These are phyloP conservation scores for Monosiga brevicollis DNA, from an alignment of 78 protist species.

Conservation along the genomic window DNA sequence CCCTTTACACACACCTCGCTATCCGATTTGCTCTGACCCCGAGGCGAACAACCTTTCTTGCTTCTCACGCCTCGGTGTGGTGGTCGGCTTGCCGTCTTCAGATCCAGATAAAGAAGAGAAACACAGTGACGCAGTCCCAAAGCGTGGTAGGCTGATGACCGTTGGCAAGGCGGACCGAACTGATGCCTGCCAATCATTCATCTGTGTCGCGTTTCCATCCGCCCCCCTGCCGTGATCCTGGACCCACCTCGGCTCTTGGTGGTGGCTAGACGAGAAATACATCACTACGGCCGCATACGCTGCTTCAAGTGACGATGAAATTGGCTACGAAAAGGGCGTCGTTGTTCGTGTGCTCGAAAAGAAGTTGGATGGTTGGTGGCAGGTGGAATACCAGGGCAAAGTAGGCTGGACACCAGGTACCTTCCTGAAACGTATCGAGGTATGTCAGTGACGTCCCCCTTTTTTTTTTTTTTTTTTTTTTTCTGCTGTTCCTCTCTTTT, in stretches of 20 bases:
- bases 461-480: too few species aligned
- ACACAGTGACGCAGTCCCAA: neutral
- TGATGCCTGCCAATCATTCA: too few species aligned
- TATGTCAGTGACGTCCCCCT: neutral
- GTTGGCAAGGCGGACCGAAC: too few species aligned
- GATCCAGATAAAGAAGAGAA: neutral
- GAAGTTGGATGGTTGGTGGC: neutral
- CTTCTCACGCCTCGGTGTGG: too few species aligned
- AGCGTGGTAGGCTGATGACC: too few species aligned
- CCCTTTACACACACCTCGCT: too few species aligned
- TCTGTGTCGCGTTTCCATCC: too few species aligned
- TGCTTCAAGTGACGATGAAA: neutral
- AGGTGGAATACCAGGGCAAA: neutral
- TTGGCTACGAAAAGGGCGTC: neutral
- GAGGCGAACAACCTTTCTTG: too few species aligned
- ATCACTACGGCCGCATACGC: neutral
- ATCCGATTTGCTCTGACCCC: too few species aligned
- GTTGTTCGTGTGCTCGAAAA: neutral
- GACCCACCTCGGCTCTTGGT: too few species aligned
- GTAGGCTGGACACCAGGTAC: neutral
- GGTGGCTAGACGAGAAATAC: neutral
- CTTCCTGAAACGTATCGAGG: neutral
- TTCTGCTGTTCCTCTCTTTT: neutral
- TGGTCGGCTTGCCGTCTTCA: too few species aligned
- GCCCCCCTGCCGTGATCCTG: too few species aligned